Base-by-base conservation (phyloP, 805 yeast species). In the Scheffersomyces amazonensis region DNA sequence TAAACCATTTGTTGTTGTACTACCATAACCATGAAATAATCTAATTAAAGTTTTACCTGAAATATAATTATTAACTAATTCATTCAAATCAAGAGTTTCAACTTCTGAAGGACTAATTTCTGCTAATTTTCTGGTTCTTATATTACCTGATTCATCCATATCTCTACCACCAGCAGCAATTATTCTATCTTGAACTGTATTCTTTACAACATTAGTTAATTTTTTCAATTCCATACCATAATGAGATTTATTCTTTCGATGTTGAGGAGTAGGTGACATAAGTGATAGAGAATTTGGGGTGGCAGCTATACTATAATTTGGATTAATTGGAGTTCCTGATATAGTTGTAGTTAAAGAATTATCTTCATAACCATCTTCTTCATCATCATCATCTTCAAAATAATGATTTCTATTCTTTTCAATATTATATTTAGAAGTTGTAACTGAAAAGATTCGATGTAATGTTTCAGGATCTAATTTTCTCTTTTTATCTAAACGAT, bases 201-300 rank as follows among this genome's bases (percentile, higher is more conserved):
- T 73, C 50, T 83, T 85, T 24, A 87, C 85, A 22, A 76, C 87
- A 45, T 76, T 80, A 32, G 81, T 80, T 34, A 82, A 56, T 37
- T 78, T 78, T 38, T 67, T 65, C 28, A 69, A 52, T 39, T 69
- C 75, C 37, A 62, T 62, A n/a, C 71, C 58, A 37, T 67, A 69
- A 38, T 58, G 53, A 31, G 52, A 52, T 36, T 58, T 64, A 40
- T 56, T 58, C 25, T 56, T 54, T 31, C 17, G 7, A 13, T 5
- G 16, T 12, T 9, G 27, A 5, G n/a, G 30, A 27, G 20, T 23
- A 16, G 31, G 27, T 3, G 34, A 28, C 15, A 17, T 13, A 27
- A 8, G 7, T 11, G 10, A 7, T 7, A 9, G 6, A 4, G 30
- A 13, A 5, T 7, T 6, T 5, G 30, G 17, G 9, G 12, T 27